Conservation (phyloP, 805 yeast genomes). For the Saturnispora sekii region DNA sequence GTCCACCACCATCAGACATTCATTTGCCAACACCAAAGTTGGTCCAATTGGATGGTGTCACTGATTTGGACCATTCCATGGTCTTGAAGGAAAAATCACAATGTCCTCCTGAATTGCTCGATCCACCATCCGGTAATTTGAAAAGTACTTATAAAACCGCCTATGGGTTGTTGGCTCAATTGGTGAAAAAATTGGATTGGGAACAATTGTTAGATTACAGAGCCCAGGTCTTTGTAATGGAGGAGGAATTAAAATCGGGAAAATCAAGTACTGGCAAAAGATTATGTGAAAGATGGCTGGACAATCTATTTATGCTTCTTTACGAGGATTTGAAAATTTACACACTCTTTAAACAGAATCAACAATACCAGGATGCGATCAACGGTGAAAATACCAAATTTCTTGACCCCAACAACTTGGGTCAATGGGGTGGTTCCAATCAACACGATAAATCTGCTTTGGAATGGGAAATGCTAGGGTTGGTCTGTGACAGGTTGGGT, state of each 20-base stretch:
- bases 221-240: constrained; percentile 61
- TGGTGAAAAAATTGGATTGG: constrained; percentile 67
- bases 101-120: constrained; percentile 42
- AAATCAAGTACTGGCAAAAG: constrained; percentile 40
- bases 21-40: constrained; percentile 74
- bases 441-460: constrained; percentile 20
- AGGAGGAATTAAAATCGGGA: constrained; percentile 42
- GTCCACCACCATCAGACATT: constrained; percentile 41
- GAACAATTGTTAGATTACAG: constrained; percentile 50
- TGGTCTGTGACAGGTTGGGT: constrained; percentile 74
- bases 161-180: constrained; percentile 52
- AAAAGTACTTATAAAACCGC: constrained; percentile 48
- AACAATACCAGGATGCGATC: constrained; percentile 1
- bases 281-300: constrained; percentile 67
- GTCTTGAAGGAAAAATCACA: constrained; percentile 56
- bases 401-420: constrained; percentile 1
- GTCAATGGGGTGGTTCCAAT: constrained; percentile 31
- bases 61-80: constrained; percentile 55
- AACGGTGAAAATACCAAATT: neutral
- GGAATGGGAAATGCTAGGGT: constrained; percentile 88
- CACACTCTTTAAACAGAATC: constrained; percentile 55
- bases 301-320: constrained; percentile 55
- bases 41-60: constrained; percentile 60
- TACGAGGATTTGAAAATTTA: constrained; percentile 72
- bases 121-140: constrained; percentile 61